These are phyloP conservation scores for Hanseniaspora nectarophila DNA, from an alignment of 805 yeast genomes.

Conservation along the genomic window DNA sequence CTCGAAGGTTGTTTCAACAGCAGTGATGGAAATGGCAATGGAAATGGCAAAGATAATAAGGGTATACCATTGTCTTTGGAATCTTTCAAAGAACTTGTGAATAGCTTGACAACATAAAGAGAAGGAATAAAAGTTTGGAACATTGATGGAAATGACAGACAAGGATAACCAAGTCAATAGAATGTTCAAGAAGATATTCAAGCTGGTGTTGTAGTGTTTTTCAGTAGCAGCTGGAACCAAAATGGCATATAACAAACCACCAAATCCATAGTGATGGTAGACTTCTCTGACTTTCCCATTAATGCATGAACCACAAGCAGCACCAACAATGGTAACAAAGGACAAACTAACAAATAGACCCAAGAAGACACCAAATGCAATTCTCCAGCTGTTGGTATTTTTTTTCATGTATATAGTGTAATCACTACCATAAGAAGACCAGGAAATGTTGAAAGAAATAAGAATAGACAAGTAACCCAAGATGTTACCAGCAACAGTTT, in stretches of 20 bases:
- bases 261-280: constrained; percentile 47
- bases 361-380: constrained; percentile 50
- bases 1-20: constrained; percentile 50
- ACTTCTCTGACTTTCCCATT: constrained; percentile 30
- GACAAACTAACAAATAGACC: constrained; percentile 61
- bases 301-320: constrained; percentile 42
- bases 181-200: constrained; percentile 82
- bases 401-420: constrained; percentile 79
- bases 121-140: constrained; percentile 88
- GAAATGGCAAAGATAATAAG: constrained; percentile 60
- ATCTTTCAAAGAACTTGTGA: constrained; percentile 58
- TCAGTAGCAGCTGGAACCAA: constrained; percentile 34
- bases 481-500: constrained; percentile 60
- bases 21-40: constrained; percentile 80
- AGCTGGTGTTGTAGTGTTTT: constrained; percentile 45
- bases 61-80: constrained; percentile 82
- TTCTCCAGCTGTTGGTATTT: constrained; percentile 43
- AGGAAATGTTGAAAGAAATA: constrained; percentile 85
- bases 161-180: constrained; percentile 70
- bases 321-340: constrained; percentile 70
- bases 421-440: constrained; percentile 89
- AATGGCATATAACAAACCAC: constrained; percentile 74
- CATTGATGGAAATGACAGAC: constrained; percentile 80
- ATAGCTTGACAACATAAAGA: constrained; percentile 77
- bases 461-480: constrained; percentile 72